phyloP scores from a whole-genome alignment of 331 rosid genomes.

The Malus hybrid region DNA sequence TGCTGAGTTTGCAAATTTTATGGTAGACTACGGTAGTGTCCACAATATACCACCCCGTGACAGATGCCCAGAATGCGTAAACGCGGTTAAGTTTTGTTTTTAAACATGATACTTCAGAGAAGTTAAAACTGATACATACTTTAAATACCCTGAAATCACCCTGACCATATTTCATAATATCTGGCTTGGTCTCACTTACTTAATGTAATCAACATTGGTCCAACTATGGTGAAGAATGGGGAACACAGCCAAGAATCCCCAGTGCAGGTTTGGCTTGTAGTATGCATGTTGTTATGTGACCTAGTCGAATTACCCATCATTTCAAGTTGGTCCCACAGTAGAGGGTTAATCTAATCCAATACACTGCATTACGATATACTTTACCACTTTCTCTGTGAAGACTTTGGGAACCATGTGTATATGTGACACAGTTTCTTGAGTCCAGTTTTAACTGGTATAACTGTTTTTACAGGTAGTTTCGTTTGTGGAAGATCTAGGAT shows the following conservation, averaged over 20 bases:
- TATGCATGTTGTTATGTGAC: background rate
- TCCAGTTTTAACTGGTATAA: background rate
- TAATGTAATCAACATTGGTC: background rate
- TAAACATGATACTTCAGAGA: background rate
- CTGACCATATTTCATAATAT: background rate
- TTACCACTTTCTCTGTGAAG: background rate
- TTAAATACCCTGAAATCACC: background rate
- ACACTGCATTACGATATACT: background rate
- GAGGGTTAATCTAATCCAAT: background rate
- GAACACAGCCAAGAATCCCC: background rate
- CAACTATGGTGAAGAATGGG: background rate
- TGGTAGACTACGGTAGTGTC: no score
- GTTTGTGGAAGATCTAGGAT: constrained; percentile 59
- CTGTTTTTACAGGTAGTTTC: constrained; percentile 54
- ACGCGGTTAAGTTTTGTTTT: background rate
- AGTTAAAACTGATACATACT: background rate
- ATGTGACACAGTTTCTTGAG: background rate
- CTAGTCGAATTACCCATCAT: background rate
- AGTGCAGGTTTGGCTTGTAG: background rate
- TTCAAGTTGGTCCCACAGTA: background rate
- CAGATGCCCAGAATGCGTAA: background rate
- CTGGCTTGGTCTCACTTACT: background rate
- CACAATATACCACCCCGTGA: background rate
- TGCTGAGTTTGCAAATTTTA: background rate
- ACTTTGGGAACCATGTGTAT: background rate